phyloP scores from a whole-genome alignment of 148 eudicot genomes.

The Linanthus parryae region DNA sequence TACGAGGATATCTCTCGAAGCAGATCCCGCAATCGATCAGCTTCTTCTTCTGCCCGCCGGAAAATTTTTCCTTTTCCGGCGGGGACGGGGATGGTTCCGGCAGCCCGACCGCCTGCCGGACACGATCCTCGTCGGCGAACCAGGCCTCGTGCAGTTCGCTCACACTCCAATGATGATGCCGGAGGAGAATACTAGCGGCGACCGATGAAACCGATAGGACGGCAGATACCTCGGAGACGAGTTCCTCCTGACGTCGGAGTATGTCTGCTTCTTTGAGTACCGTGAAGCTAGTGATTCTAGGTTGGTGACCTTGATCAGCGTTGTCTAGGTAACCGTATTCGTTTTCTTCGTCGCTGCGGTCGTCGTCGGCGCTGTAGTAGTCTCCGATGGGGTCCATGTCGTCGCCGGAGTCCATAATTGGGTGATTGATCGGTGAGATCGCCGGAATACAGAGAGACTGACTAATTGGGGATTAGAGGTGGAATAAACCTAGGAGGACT shows the following conservation, averaged over 20 bases:
- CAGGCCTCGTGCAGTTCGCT: neutral
- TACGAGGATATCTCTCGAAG: neutral
- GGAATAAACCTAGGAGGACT: no score
- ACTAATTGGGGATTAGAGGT: no score
- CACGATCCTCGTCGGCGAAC: neutral
- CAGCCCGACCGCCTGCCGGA: neutral
- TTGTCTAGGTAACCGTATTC: no score
- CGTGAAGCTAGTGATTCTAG: neutral
- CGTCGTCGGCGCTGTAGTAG: neutral
- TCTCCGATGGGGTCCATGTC: no score
- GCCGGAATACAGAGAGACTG: no score
- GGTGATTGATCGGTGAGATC: no score
- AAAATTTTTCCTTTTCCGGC: no score
- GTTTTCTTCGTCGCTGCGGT: constrained; percentile 1
- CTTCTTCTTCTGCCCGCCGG: neutral
- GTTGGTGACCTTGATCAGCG: neutral
- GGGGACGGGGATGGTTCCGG: neutral
- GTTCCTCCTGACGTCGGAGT: neutral
- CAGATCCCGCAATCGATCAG: neutral
- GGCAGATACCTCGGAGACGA: neutral
- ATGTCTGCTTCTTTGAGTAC: constrained; percentile 1
- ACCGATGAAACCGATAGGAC: neutral
- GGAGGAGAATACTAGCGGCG: neutral
- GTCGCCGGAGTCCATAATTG: constrained; percentile 5
- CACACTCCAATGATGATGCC: neutral